A percentile compares a stretch with the other conserved stretches of the same genome.
phyloP scores from a whole-genome alignment of 257 asterid species.

The Cinchona pubescens region DNA sequence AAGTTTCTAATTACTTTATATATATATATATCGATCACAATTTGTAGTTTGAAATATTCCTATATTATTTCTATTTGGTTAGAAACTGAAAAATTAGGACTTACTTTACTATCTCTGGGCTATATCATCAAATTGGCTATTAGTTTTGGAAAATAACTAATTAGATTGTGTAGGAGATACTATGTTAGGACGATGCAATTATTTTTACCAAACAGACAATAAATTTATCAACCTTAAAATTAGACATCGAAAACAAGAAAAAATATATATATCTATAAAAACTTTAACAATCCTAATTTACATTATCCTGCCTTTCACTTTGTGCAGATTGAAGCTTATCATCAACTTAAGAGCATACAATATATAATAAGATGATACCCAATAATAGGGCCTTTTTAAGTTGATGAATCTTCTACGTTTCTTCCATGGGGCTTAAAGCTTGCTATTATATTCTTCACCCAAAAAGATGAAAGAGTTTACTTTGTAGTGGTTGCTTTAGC shows the following conservation, averaged over 20 bases:
- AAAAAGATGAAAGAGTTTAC: background rate
- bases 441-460: background rate
- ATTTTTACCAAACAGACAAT: background rate
- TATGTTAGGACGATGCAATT: background rate
- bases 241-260: no score
- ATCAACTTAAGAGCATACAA: background rate
- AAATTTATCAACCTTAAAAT: no score
- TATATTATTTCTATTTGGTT: no score
- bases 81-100: background rate
- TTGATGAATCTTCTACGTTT: background rate
- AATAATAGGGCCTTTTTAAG: background rate
- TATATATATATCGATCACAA: no score
- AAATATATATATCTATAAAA: no score
- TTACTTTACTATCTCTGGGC: no score
- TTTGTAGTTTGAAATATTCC: no score
- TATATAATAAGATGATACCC: background rate
- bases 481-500: background rate
- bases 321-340: background rate
- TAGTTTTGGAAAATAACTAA: no score
- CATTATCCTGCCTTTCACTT: background rate
- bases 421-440: background rate
- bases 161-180: no score
- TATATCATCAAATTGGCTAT: background rate
- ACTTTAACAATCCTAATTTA: background rate
- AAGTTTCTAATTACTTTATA: no score